A percentile compares a stretch with the other conserved stretches of the same genome.
Evolutionary conservation across 2,329 filamentous ascomycete genomes (phyloP).

Genomic region (Cercospora sp.): DNA sequence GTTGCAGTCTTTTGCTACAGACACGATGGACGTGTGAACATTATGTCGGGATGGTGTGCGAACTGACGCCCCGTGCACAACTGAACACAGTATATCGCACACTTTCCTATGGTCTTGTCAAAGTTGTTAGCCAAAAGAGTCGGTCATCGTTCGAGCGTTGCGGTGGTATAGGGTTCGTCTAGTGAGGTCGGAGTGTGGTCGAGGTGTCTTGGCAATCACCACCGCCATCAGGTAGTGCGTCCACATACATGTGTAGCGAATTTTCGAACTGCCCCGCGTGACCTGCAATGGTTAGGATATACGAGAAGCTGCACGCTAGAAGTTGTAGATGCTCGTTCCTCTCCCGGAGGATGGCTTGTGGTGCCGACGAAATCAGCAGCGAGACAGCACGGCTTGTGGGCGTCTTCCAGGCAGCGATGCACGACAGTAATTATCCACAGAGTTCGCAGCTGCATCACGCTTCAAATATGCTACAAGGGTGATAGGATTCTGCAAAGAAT

Average conservation of each 20-base stretch:
- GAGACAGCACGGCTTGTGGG: neutral
- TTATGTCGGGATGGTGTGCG: neutral
- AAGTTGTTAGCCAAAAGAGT: neutral
- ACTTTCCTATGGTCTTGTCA: neutral
- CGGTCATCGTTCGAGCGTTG: neutral
- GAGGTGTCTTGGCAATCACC: neutral
- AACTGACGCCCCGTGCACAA: neutral
- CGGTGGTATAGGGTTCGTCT: neutral
- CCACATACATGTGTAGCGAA: neutral
- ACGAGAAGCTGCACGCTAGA: neutral
- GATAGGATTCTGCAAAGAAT: neutral
- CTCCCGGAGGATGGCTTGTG: neutral
- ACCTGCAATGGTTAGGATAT: neutral
- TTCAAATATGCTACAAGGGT: neutral
- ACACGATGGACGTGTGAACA: neutral
- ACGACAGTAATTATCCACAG: neutral
- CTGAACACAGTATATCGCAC: neutral
- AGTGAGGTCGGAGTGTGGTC: neutral
- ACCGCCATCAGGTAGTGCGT: neutral
- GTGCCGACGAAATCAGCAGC: neutral
- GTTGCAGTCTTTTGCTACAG: neutral
- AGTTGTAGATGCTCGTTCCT: neutral
- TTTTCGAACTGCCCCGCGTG: neutral
- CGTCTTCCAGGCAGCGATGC: neutral
- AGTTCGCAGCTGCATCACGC: neutral